phyloP scores from a whole-genome alignment of 2,329 filamentous ascomycete species.

The Venturia carpophila region DNA sequence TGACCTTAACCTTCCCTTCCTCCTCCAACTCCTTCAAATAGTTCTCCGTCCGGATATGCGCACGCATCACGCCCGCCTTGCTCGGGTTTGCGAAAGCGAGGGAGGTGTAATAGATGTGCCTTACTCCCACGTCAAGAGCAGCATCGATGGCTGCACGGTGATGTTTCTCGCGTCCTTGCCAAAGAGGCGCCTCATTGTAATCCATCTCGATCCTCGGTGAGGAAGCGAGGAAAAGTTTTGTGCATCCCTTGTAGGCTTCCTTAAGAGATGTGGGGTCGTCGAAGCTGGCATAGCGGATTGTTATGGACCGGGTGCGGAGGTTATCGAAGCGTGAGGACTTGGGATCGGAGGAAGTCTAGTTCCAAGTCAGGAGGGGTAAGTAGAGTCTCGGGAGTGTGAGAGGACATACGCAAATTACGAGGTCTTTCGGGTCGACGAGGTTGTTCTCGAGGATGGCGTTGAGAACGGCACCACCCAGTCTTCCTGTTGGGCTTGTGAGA shows the following conservation, averaged over 20 bases:
- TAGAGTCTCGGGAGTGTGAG: background rate
- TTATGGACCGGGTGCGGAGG: background rate
- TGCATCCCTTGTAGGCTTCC: slow-evolving; percentile 32
- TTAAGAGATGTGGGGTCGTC: slow-evolving; percentile 31
- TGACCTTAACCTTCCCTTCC: slow-evolving; percentile 25
- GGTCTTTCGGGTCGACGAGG: slow-evolving; percentile 28
- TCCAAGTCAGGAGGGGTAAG: background rate
- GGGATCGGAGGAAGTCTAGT: slow-evolving; percentile 20
- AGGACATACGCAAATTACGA: background rate
- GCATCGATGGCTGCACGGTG: slow-evolving; percentile 38
- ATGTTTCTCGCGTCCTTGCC: slow-evolving; percentile 37
- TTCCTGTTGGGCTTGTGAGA: slow-evolving; percentile 39
- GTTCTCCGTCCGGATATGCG: slow-evolving; percentile 39
- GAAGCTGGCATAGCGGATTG: slow-evolving; percentile 34
- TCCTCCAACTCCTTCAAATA: slow-evolving; percentile 30
- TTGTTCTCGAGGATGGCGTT: slow-evolving; percentile 35
- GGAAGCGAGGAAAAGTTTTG: slow-evolving; percentile 40
- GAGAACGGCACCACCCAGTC: slow-evolving; percentile 39
- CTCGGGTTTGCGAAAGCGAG: slow-evolving; percentile 37
- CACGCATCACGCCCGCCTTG: slow-evolving; percentile 38
- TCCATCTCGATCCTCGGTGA: slow-evolving; percentile 38
- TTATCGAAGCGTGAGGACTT: background rate
- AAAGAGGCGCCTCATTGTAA: slow-evolving; percentile 35
- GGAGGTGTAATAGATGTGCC: slow-evolving; percentile 41
- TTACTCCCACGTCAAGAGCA: slow-evolving; percentile 33